phyloP scores from a whole-genome alignment of 345 rosid genomes.

The Heritiera littoralis region DNA sequence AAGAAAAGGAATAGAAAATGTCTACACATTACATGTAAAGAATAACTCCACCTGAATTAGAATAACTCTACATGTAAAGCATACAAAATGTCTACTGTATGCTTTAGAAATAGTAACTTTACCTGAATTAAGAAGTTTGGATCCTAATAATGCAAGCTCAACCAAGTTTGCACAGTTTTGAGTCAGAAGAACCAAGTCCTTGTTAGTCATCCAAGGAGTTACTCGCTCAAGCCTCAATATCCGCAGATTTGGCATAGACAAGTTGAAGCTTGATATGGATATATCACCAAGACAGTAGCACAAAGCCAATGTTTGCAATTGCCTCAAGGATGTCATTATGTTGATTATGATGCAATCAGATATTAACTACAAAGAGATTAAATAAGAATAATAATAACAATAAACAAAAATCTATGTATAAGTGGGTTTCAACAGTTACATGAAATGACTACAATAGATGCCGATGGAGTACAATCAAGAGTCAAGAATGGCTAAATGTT shows the following conservation, averaged over 20 bases:
- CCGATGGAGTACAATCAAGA: neutral
- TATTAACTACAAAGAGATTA: constrained; percentile 48
- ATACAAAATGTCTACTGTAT: neutral
- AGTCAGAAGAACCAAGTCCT: constrained; percentile 60
- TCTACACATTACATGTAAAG: neutral
- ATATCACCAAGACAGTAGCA: constrained; percentile 79
- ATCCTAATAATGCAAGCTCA: constrained; percentile 67
- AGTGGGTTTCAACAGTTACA: neutral
- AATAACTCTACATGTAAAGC: neutral
- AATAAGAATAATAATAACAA: neutral
- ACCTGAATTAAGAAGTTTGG: constrained; percentile 65
- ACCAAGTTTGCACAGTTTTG: constrained; percentile 51
- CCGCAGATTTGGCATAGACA: constrained; percentile 45
- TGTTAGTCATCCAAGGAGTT: constrained; percentile 71
- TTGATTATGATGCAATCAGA: constrained; percentile 53
- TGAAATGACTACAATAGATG: neutral
- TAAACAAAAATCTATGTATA: neutral
- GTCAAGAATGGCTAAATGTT: neutral
- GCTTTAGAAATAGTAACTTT: constrained; percentile 8
- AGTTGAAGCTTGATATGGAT: constrained; percentile 55
- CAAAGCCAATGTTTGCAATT: constrained; percentile 53
- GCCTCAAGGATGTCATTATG: constrained; percentile 45
- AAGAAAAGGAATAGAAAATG: neutral
- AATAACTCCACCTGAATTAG: neutral
- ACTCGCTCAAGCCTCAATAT: constrained; percentile 73